Conservation (phyloP, 2,329 filamentous ascomycete genomes). For the Verticillium longisporum region DNA sequence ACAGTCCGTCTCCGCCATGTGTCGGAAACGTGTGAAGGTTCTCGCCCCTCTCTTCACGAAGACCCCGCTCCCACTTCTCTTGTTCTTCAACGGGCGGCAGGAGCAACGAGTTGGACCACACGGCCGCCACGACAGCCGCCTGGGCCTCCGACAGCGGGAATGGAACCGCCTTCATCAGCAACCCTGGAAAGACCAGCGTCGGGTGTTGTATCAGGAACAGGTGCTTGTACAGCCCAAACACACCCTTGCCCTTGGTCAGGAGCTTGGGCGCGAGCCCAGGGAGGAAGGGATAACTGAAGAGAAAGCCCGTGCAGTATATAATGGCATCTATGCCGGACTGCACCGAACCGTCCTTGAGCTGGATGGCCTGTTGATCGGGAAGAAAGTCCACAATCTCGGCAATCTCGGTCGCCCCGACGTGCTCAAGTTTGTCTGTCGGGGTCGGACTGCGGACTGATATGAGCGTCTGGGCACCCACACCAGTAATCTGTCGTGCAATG, state of each 20-base stretch:
- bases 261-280: constrained; percentile 36
- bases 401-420: constrained; percentile 42
- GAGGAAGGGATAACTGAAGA: constrained; percentile 69
- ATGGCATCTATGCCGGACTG: constrained; percentile 61
- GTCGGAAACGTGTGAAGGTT: constrained; percentile 39
- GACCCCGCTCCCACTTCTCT: constrained; percentile 58
- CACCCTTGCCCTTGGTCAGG: constrained; percentile 61
- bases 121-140: constrained; percentile 65
- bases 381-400: constrained; percentile 53
- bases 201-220: constrained; percentile 70
- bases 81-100: constrained; percentile 61
- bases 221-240: constrained; percentile 71
- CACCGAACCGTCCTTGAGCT: constrained; percentile 56
- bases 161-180: constrained; percentile 82
- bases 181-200: constrained; percentile 67
- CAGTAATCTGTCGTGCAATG: constrained; percentile 69
- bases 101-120: constrained; percentile 64
- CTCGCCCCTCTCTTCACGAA: constrained; percentile 41
- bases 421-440: constrained; percentile 33
- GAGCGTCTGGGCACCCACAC: constrained; percentile 53
- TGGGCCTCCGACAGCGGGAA: constrained; percentile 78
- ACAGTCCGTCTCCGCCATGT: constrained; percentile 56
- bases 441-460: constrained; percentile 52
- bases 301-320: constrained; percentile 76
- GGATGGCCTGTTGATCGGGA: constrained; percentile 45